Percentiles rank a stretch among this genome's conserved stretches.
phyloP scores from a whole-genome alignment of 805 yeast genomes.

The Metschnikowia henanensis region DNA sequence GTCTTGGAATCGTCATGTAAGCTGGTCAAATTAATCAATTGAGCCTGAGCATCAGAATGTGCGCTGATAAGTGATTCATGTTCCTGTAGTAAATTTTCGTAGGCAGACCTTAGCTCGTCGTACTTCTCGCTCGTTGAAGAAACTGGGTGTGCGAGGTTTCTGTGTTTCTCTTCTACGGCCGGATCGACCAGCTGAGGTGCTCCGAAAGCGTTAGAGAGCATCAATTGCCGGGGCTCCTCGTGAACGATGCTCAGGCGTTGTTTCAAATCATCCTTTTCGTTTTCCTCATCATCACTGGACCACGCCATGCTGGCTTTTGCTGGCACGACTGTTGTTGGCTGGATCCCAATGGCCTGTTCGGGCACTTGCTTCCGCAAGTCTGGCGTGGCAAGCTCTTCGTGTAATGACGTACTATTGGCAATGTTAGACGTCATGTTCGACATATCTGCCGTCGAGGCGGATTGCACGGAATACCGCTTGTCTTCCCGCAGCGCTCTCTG shows the following conservation, averaged over 20 bases:
- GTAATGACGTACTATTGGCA: constrained; percentile 7
- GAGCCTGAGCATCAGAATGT: constrained; percentile 15
- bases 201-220: constrained; percentile 1
- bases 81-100: constrained; percentile 7
- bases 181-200: not conserved
- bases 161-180: not conserved
- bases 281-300: constrained; percentile 78
- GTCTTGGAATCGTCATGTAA: constrained; percentile 13
- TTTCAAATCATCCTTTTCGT: constrained; percentile 22
- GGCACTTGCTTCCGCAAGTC: constrained; percentile 12
- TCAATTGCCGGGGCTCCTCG: constrained; percentile 7
- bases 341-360: constrained; percentile 44
- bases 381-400: constrained; percentile 17
- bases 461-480: not conserved
- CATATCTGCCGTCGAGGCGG: constrained; percentile 2
- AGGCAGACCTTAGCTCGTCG: constrained; percentile 2
- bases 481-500: not conserved
- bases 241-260: not conserved
- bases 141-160: not conserved
- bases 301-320: constrained; percentile 82
- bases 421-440: constrained; percentile 1
- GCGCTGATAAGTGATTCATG: constrained; percentile 8
- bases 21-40: constrained; percentile 19
- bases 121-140: not conserved
- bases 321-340: constrained; percentile 75